phyloP scores from a whole-genome alignment of 2,329 filamentous ascomycete genomes.

The Trichophyton simii region DNA sequence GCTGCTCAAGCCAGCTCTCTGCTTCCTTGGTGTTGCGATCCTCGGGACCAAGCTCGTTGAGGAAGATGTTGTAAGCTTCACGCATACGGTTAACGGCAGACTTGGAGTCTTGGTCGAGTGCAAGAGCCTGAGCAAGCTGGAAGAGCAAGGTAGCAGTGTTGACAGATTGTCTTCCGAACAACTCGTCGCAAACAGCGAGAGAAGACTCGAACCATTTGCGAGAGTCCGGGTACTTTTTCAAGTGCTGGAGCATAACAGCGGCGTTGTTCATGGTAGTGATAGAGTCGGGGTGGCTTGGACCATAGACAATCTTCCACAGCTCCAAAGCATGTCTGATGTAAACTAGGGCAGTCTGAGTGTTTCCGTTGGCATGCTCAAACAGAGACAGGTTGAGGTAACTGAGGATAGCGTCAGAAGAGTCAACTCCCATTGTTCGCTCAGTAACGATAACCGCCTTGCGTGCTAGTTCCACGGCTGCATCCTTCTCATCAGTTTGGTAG shows the following conservation, averaged over 20 bases:
- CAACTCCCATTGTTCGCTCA: constrained; percentile 84
- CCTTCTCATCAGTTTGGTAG: constrained; percentile 96
- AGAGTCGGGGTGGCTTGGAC: constrained; percentile 82
- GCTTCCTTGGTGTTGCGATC: constrained; percentile 98
- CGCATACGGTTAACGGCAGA: constrained; percentile 85
- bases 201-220: constrained; percentile 95
- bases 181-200: constrained; percentile 72
- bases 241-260: constrained; percentile 91
- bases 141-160: constrained; percentile 91
- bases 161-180: constrained; percentile 80
- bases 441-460: constrained; percentile 94
- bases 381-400: constrained; percentile 92
- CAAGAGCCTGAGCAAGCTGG: constrained; percentile 90
- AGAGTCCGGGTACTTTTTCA: constrained; percentile 90
- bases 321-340: constrained; percentile 89
- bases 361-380: constrained; percentile 83
- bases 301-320: constrained; percentile 95
- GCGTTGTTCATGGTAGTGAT: constrained; percentile 99
- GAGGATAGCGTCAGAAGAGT: constrained; percentile 84
- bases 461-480: constrained; percentile 84
- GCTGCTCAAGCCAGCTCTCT: constrained; percentile 88
- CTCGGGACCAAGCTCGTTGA: constrained; percentile 68
- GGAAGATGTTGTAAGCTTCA: constrained; percentile 93
- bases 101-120: constrained; percentile 91
- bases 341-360: constrained; percentile 73